Conservation (phyloP, 768 basidiomycete genomes). For the Termitomyces sp. region DNA sequence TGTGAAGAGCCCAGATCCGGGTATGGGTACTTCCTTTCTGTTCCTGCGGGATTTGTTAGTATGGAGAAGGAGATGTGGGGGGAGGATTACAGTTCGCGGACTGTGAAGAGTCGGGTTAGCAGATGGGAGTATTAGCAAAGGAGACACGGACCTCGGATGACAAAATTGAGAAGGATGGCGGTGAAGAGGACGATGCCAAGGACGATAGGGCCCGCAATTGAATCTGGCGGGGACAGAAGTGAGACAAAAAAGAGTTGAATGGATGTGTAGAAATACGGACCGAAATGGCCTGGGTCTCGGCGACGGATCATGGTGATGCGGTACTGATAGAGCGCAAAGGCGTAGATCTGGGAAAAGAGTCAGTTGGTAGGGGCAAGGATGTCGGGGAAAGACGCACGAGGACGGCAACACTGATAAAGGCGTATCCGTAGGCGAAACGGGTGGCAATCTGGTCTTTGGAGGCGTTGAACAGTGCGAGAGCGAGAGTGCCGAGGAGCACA, state of each 20-base stretch:
- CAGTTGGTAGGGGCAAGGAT: neutral
- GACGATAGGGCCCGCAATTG: slow-evolving; percentile 75
- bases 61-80: neutral
- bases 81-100: slow-evolving; percentile 51
- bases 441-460: slow-evolving; percentile 67
- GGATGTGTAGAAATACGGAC: slow-evolving; percentile 34
- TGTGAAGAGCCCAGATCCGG: slow-evolving; percentile 20
- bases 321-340: slow-evolving; percentile 79
- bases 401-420: slow-evolving; percentile 67
- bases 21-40: slow-evolving; percentile 24
- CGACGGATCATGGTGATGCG: slow-evolving; percentile 88
- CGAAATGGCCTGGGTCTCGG: slow-evolving; percentile 85
- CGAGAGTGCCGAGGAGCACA: slow-evolving; percentile 77
- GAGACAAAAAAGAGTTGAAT: neutral
- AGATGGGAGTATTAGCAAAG: neutral
- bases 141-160: slow-evolving; percentile 64
- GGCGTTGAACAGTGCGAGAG: slow-evolving; percentile 86
- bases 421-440: slow-evolving; percentile 80
- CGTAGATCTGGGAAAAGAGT: slow-evolving; percentile 60
- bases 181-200: slow-evolving; percentile 81
- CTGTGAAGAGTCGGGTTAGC: slow-evolving; percentile 24
- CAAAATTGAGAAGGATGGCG: slow-evolving; percentile 84
- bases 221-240: slow-evolving; percentile 42
- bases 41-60: slow-evolving; percentile 11
- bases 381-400: slow-evolving; percentile 36